Percentiles rank a stretch among this genome's conserved stretches.
These are phyloP conservation scores for Mycoemilia scoparia DNA, from an alignment of 192 early-diverging fungal genomes.

Conservation along the genomic window DNA sequence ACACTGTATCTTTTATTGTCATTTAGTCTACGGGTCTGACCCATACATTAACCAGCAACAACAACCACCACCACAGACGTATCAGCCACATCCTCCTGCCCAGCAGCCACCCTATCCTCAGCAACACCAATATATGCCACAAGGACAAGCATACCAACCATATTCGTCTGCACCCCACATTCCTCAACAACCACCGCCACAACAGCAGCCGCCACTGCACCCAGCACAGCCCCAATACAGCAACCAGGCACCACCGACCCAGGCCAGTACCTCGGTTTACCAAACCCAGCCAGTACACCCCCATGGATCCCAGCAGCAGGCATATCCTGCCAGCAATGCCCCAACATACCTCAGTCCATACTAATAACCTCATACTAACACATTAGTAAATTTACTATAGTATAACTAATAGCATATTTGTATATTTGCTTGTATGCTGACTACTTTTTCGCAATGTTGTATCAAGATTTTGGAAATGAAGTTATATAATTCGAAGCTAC, in stretches of 20 bases:
- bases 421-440: no score
- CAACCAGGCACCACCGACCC: neutral
- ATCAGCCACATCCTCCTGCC: constrained; percentile 13
- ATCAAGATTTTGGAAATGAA: no score
- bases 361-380: neutral
- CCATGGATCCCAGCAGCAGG: neutral
- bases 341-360: neutral
- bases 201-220: neutral
- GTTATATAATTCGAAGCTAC: no score
- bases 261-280: neutral
- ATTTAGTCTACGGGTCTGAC: constrained; percentile 3
- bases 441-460: no score
- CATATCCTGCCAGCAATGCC: neutral
- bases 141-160: constrained; percentile 6
- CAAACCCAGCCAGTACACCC: neutral
- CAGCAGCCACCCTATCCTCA: constrained; percentile 5
- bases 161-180: neutral
- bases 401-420: no score
- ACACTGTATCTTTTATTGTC: constrained; percentile 2
- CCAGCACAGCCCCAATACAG: neutral
- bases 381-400: no score
- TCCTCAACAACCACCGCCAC: constrained; percentile 3
- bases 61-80: constrained; percentile 7
- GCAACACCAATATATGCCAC: constrained; percentile 12
- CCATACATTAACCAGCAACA: constrained; percentile 10